Conservation (phyloP, 805 yeast genomes). For the Saturnispora sekii region DNA sequence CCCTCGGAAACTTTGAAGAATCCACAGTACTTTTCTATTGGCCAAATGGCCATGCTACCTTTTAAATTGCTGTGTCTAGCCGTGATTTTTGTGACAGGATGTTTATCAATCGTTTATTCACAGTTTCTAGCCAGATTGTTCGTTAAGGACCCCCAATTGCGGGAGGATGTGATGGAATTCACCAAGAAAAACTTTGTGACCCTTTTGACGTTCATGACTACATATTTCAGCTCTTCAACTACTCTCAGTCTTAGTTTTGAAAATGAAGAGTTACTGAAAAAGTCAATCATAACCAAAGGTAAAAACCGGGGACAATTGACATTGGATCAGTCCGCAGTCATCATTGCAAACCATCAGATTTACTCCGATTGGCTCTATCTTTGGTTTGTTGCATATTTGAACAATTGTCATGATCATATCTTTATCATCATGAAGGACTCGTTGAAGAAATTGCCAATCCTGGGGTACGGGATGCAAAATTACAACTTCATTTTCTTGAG, state of each 20-base stretch:
- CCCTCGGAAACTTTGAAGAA: too few relatives aligned
- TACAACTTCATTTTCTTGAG: conserved; percentile 71
- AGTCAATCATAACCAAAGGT: conserved; percentile 5
- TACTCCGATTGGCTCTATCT: conserved; percentile 88
- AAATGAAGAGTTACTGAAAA: conserved; percentile 7
- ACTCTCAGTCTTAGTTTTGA: conserved; percentile 38
- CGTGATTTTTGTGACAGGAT: conserved; percentile 27
- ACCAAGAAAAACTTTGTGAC: conserved; percentile 54
- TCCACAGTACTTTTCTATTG: background rate
- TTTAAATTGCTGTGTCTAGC: conserved; percentile 17
- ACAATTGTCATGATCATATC: conserved; percentile 53
- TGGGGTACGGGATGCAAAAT: conserved; percentile 80
- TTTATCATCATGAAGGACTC: conserved; percentile 74
- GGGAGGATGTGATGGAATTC: conserved; percentile 35
- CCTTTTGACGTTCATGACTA: conserved; percentile 41
- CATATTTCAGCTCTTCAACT: conserved; percentile 40
- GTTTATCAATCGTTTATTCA: conserved; percentile 35
- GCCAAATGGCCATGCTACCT: background rate
- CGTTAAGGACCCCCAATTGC: conserved; percentile 24
- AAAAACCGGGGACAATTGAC: conserved; percentile 11
- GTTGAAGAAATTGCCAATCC: conserved; percentile 54
- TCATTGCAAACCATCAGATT: conserved; percentile 87
- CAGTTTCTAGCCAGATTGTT: conserved; percentile 34
- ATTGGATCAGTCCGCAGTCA: conserved; percentile 29
- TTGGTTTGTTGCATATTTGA: conserved; percentile 78